Percentiles rank a stretch among this genome's conserved stretches.
phyloP scores from a whole-genome alignment of 176 grass and related monocot genomes.

The Miscanthus lutarioriparius region DNA sequence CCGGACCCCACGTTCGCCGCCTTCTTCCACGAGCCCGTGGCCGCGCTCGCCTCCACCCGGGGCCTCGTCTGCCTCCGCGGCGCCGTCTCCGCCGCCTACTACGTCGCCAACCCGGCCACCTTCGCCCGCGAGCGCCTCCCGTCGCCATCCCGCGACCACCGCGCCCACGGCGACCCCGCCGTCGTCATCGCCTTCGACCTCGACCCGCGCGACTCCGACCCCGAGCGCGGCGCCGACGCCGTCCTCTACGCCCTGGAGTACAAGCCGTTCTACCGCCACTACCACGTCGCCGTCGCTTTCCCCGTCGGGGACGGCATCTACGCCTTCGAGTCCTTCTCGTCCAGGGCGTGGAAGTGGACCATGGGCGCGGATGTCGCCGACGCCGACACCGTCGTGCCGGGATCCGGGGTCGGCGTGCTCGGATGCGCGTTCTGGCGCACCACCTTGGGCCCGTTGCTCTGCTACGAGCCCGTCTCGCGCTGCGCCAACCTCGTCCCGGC shows the following conservation, averaged over 20 bases:
- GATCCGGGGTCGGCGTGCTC: slow-evolving; percentile 37
- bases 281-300: slow-evolving; percentile 51
- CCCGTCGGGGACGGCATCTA: slow-evolving; percentile 24
- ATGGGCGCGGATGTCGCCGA: background rate
- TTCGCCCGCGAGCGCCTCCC: slow-evolving; percentile 37
- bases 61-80: slow-evolving; percentile 69
- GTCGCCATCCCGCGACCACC: background rate
- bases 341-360: slow-evolving; percentile 47
- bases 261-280: slow-evolving; percentile 18
- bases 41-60: slow-evolving; percentile 44
- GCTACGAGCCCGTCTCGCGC: slow-evolving; percentile 34
- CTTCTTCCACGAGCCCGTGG: slow-evolving; percentile 24
- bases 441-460: slow-evolving; percentile 37
- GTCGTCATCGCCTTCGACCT: slow-evolving; percentile 58
- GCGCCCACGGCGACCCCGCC: background rate
- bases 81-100: slow-evolving; percentile 23
- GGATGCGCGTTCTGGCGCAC: slow-evolving; percentile 75
- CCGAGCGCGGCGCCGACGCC: slow-evolving; percentile 4
- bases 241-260: background rate
- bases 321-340: slow-evolving; percentile 64
- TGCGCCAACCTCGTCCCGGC: slow-evolving; percentile 4
- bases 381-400: slow-evolving; percentile 7
- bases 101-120: slow-evolving; percentile 67
- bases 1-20: slow-evolving; percentile 48
- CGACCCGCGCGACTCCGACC: background rate